phyloP scores from a whole-genome alignment of 108 stramenopile species.

The Fistulifera solaris region DNA sequence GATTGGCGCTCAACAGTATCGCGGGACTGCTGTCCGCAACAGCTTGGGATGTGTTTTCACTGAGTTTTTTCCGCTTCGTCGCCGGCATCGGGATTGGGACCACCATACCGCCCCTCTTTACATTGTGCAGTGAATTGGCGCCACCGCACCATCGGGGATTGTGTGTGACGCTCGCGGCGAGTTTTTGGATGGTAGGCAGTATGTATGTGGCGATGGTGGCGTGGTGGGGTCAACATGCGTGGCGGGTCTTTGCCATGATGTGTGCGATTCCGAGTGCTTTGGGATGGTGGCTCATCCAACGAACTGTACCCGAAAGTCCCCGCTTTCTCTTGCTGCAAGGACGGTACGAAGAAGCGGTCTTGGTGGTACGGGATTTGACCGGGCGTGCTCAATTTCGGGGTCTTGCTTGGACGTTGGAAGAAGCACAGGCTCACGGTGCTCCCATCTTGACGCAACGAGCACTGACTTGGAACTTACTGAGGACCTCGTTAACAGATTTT shows the following conservation, averaged over 20 bases:
- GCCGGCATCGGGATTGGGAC: conserved; percentile 70
- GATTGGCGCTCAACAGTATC: conserved; percentile 41
- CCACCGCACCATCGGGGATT: conserved; percentile 60
- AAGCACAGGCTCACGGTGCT: neutral
- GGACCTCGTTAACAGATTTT: conserved; percentile 17
- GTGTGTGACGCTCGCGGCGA: conserved; percentile 54
- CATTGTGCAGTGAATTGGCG: conserved; percentile 59
- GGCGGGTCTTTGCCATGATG: conserved; percentile 60
- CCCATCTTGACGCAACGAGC: neutral
- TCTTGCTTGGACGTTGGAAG: neutral
- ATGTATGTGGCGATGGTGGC: conserved; percentile 61
- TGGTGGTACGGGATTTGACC: conserved; percentile 40
- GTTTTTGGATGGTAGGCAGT: conserved; percentile 84
- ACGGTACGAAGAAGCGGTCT: conserved; percentile 35
- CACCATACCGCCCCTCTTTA: conserved; percentile 66
- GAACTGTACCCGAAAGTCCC: conserved; percentile 64
- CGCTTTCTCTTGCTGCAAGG: conserved; percentile 45
- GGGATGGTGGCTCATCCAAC: conserved; percentile 43
- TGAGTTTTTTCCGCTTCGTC: conserved; percentile 49
- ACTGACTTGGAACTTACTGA: neutral
- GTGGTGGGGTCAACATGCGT: conserved; percentile 28
- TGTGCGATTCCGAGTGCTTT: conserved; percentile 63
- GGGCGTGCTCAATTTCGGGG: neutral
- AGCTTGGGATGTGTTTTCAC: conserved; percentile 16
- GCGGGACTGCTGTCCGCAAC: conserved; percentile 43